Conservation (phyloP, 805 yeast genomes). For the Cephaloascus albidus region DNA sequence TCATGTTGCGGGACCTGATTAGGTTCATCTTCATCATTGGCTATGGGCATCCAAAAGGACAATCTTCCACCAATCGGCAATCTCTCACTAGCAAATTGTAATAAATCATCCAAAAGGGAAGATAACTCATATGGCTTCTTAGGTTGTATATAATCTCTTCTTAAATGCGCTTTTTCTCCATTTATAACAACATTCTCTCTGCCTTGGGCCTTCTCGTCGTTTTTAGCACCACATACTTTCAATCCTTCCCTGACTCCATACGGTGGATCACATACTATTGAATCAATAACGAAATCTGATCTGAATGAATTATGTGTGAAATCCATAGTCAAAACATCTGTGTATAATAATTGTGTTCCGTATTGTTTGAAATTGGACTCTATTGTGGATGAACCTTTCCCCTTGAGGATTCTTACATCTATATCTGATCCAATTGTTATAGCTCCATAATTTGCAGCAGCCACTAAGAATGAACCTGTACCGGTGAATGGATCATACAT, state of each 20-base stretch:
- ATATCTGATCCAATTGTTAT: slow-evolving; percentile 82
- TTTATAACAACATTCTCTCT: slow-evolving; percentile 67
- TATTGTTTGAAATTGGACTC: slow-evolving; percentile 70
- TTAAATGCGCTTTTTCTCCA: slow-evolving; percentile 67
- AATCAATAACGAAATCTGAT: slow-evolving; percentile 50
- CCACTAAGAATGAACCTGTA: slow-evolving; percentile 87
- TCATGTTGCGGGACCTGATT: slow-evolving; percentile 74
- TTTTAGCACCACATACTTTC: slow-evolving; percentile 80
- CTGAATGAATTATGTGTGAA: slow-evolving; percentile 87
- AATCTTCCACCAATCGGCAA: slow-evolving; percentile 71
- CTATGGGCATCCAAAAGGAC: slow-evolving; percentile 97
- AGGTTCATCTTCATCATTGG: slow-evolving; percentile 70
- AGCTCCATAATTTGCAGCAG: slow-evolving; percentile 82
- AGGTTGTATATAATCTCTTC: slow-evolving; percentile 84
- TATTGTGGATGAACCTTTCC: slow-evolving; percentile 52
- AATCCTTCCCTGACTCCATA: slow-evolving; percentile 96
- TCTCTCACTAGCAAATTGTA: slow-evolving; percentile 62
- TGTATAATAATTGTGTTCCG: slow-evolving; percentile 40
- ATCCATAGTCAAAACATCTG: slow-evolving; percentile 86
- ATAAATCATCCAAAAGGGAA: slow-evolving; percentile 65
- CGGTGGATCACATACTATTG: slow-evolving; percentile 94
- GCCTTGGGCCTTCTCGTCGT: slow-evolving; percentile 59
- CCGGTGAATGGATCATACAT: slow-evolving; percentile 96
- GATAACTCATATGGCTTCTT: slow-evolving; percentile 85
- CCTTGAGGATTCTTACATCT: slow-evolving; percentile 71